Conservation (phyloP, 768 basidiomycete genomes). For the Chalciporus piperatus region DNA sequence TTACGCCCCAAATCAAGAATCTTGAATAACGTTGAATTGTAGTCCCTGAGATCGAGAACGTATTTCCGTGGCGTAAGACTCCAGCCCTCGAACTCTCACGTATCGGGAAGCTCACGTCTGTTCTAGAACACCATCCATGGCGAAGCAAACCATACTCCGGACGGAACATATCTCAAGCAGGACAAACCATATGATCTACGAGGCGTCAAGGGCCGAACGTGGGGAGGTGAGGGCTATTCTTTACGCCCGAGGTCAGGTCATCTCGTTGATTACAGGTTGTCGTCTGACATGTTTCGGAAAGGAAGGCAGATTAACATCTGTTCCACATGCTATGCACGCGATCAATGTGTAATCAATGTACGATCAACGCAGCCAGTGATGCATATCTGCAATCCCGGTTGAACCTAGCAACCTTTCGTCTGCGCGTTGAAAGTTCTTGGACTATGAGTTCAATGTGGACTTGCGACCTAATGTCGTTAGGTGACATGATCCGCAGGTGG, state of each 20-base stretch:
- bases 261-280: constrained; percentile 3
- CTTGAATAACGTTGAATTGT: constrained; percentile 10
- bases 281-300: constrained; percentile 31
- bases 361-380: constrained; percentile 56
- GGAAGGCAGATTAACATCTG: constrained; percentile 72
- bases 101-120: constrained; percentile 32
- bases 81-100: constrained; percentile 72
- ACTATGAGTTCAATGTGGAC: constrained; percentile 85
- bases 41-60: constrained; percentile 62
- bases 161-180: constrained; percentile 63
- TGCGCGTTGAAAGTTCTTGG: constrained; percentile 84
- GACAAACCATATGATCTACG: constrained; percentile 75
- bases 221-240: constrained; percentile 73
- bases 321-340: constrained; percentile 65
- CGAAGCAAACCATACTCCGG: constrained; percentile 43
- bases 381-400: constrained; percentile 83
- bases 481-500: constrained; percentile 71
- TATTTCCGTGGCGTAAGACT: constrained; percentile 81
- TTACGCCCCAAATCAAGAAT: constrained; percentile 11
- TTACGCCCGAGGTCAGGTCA: constrained; percentile 69
- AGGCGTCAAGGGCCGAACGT: constrained; percentile 69
- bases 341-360: constrained; percentile 59
- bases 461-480: constrained; percentile 76
- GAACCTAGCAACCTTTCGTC: constrained; percentile 81
- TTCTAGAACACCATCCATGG: constrained; percentile 29